Conservation (phyloP, 768 basidiomycete species). For the Suillus plorans region DNA sequence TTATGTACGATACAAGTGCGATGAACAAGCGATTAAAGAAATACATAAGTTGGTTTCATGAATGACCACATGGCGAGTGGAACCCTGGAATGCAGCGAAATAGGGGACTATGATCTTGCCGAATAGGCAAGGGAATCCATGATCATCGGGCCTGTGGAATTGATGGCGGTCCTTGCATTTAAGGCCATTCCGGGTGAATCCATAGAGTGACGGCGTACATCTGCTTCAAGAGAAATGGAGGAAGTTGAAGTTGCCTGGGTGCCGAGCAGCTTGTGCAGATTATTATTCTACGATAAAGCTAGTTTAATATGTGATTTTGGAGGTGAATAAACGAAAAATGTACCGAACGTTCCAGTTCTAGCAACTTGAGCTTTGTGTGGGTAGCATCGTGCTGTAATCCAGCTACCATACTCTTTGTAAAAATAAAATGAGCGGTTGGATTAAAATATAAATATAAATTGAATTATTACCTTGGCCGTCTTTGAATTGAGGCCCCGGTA, state of each 20-base stretch:
- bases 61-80: background rate
- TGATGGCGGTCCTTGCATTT: conserved; percentile 15
- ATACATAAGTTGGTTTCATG: background rate
- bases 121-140: background rate
- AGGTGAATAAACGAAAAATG: conserved; percentile 25
- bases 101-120: background rate
- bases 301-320: background rate
- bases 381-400: conserved; percentile 67
- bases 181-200: conserved; percentile 31
- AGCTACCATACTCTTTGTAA: conserved; percentile 65
- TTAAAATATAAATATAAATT: background rate
- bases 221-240: conserved; percentile 29
- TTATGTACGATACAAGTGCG: background rate
- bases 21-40: background rate
- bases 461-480: conserved; percentile 60
- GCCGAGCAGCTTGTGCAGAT: conserved; percentile 31
- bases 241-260: conserved; percentile 21
- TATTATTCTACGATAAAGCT: conserved; percentile 24
- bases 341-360: conserved; percentile 71
- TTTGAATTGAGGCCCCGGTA: conserved; percentile 74
- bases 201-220: conserved; percentile 34
- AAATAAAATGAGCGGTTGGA: background rate
- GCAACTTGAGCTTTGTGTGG: conserved; percentile 56
- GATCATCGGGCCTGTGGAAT: background rate
- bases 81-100: background rate